These are phyloP conservation scores for Platismatia glauca DNA, from an alignment of 495 filamentous ascomycete genomes.

Conservation along the genomic window DNA sequence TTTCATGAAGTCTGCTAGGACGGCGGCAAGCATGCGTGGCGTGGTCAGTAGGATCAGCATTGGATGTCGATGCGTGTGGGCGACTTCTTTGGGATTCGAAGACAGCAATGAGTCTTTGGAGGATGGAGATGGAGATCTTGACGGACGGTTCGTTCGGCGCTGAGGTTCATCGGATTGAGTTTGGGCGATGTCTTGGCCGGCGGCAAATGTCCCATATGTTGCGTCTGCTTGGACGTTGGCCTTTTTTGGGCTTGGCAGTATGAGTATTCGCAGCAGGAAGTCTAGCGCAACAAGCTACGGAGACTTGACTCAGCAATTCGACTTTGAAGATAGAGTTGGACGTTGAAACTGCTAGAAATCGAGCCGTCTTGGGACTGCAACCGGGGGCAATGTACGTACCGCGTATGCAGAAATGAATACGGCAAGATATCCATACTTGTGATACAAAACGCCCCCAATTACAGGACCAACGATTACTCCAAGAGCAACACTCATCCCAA, in stretches of 20 bases:
- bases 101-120: neutral
- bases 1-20: conserved; percentile 33
- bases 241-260: neutral
- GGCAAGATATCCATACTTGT: conserved; percentile 36
- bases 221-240: too few species aligned
- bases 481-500: conserved; percentile 50
- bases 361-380: neutral
- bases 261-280: conserved; percentile 7
- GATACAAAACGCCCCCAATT: conserved; percentile 43
- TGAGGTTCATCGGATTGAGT: neutral
- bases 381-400: neutral
- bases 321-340: neutral
- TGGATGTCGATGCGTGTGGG: neutral
- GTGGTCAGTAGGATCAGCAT: conserved; percentile 11
- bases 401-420: conserved; percentile 48
- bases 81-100: neutral
- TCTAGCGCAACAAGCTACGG: conserved; percentile 7
- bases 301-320: neutral
- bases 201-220: neutral
- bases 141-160: neutral
- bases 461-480: conserved; percentile 46
- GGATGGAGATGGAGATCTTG: neutral
- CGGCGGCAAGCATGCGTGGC: conserved; percentile 18
- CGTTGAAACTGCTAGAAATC: neutral
- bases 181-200: neutral